phyloP scores from a whole-genome alignment of 148 eudicot species.

The Chenopodium quinoa region DNA sequence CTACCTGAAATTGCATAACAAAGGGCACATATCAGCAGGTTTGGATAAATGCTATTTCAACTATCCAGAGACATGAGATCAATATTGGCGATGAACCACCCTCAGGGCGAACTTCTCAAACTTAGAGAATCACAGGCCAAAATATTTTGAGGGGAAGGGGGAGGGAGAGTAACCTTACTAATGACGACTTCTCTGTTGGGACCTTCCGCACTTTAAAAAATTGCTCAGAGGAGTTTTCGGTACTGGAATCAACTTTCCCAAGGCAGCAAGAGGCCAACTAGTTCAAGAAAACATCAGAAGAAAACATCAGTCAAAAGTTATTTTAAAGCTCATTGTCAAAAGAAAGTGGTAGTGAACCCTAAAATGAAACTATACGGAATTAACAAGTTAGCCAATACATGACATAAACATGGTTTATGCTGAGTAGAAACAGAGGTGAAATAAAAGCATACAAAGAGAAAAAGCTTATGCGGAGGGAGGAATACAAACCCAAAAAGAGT shows the following conservation, averaged over 20 bases:
- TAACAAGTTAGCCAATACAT: neutral
- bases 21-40: neutral
- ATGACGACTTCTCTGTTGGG: constrained; percentile 21
- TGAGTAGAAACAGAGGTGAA: neutral
- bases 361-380: neutral
- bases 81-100: neutral
- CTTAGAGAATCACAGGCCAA: neutral
- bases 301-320: neutral
- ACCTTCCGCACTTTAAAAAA: constrained; percentile 33
- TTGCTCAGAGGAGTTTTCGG: constrained; percentile 58
- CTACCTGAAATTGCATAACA: neutral
- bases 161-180: constrained; percentile 7
- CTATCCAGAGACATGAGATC: neutral
- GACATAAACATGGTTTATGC: neutral
- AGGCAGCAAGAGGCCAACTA: constrained; percentile 88
- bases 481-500: neutral
- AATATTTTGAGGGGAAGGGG: no score
- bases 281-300: constrained; percentile 11
- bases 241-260: constrained; percentile 80
- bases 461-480: neutral
- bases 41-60: neutral
- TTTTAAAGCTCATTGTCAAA: neutral
- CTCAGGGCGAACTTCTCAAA: neutral
- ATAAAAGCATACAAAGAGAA: neutral
- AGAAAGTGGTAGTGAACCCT: no score